phyloP scores from a whole-genome alignment of 2,329 filamentous ascomycete species.

The Aspergillus flavus region DNA sequence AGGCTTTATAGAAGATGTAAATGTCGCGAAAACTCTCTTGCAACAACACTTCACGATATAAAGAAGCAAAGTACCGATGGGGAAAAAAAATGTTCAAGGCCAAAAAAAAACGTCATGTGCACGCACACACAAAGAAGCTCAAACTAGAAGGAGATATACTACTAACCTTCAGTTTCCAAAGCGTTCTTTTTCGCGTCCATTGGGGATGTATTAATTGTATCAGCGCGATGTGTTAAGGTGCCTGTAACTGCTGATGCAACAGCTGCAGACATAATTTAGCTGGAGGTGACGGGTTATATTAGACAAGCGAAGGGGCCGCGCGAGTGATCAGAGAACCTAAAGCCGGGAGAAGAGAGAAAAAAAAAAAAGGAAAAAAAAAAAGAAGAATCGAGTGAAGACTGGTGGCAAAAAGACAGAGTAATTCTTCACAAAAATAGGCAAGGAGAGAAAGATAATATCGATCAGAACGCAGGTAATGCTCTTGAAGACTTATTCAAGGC shows the following conservation, averaged over 20 bases:
- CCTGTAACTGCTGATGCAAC: conserved; percentile 41
- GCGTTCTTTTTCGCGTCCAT: conserved; percentile 48
- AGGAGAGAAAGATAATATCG: conserved; percentile 8
- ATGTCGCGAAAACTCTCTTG: conserved; percentile 11
- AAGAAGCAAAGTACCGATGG: conserved; percentile 7
- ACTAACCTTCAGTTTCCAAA: conserved; percentile 45
- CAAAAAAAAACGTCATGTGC: conserved; percentile 7
- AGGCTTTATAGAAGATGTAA: conserved; percentile 15
- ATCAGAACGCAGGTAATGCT: conserved; percentile 1
- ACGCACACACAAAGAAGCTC: conserved; percentile 13
- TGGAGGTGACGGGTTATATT: conserved; percentile 19
- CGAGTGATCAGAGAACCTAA: conserved; percentile 23
- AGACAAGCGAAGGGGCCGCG: conserved; percentile 19
- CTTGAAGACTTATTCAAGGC: conserved; percentile 4
- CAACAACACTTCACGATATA: conserved; percentile 5
- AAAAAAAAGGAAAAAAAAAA: conserved; percentile 15
- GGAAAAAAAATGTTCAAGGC: conserved; percentile 18
- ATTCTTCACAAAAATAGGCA: conserved; percentile 12
- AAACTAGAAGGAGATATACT: conserved; percentile 23
- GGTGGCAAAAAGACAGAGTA: conserved; percentile 15
- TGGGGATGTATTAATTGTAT: conserved; percentile 40
- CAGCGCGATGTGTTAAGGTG: conserved; percentile 29
- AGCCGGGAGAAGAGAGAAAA: conserved; percentile 22
- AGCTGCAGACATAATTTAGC: conserved; percentile 42
- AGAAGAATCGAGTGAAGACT: conserved; percentile 17